Percentiles rank a stretch among this genome's conserved stretches.
phyloP scores from a whole-genome alignment of 768 basidiomycete genomes.

The Myochromella boudieri region DNA sequence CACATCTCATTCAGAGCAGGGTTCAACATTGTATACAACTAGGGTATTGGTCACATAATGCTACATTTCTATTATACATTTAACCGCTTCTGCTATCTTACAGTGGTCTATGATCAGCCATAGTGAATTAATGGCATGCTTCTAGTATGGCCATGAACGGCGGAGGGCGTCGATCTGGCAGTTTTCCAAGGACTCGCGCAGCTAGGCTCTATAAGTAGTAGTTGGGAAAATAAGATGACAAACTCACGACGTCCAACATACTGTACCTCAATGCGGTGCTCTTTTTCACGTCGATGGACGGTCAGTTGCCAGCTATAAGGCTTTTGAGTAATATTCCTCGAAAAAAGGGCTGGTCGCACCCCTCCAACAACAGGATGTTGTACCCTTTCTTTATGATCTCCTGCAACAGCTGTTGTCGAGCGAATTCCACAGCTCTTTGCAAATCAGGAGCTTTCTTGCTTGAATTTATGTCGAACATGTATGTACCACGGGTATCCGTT shows the following conservation, averaged over 20 bases:
- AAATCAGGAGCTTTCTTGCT: slow-evolving; percentile 45
- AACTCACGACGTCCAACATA: slow-evolving; percentile 63
- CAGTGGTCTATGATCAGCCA: no score
- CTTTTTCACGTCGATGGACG: slow-evolving; percentile 59
- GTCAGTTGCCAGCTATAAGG: slow-evolving; percentile 63
- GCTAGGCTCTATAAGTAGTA: slow-evolving; percentile 30
- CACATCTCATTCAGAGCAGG: no score
- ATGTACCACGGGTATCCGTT: slow-evolving; percentile 55
- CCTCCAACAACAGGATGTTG: slow-evolving; percentile 67
- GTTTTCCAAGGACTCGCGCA: slow-evolving; percentile 52
- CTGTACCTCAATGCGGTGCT: slow-evolving; percentile 64
- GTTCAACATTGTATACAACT: no score
- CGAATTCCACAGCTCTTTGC: slow-evolving; percentile 55
- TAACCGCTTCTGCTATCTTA: no score
- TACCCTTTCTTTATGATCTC: slow-evolving; percentile 55
- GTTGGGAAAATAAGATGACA: not conserved
- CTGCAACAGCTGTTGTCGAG: slow-evolving; percentile 61
- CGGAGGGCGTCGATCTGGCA: slow-evolving; percentile 45
- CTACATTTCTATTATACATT: no score
- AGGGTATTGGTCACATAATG: no score
- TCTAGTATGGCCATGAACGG: slow-evolving; percentile 71
- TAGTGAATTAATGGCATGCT: slow-evolving; percentile 33
- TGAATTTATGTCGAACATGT: slow-evolving; percentile 59
- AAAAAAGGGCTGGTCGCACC: slow-evolving; percentile 37
- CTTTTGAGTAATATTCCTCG: slow-evolving; percentile 5